Evolutionary conservation across 2,329 filamentous ascomycete species (phyloP).

Genomic region (Colletotrichum sp.): DNA sequence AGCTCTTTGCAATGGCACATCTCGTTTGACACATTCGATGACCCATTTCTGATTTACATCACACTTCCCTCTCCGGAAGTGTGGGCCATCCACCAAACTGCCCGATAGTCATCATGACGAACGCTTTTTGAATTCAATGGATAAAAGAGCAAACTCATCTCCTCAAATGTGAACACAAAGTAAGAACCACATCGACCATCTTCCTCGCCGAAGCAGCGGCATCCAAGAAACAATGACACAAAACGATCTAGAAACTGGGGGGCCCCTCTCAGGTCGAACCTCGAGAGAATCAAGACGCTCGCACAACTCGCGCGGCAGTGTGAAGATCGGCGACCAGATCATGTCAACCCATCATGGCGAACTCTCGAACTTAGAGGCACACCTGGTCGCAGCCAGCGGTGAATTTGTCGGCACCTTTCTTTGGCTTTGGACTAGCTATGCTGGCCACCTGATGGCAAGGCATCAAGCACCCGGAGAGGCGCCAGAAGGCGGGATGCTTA

Average conservation of each 20-base stretch:
- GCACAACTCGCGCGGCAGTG: not conserved
- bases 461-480: conserved; percentile 12
- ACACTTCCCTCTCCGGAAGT: not conserved
- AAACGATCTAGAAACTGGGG: not conserved
- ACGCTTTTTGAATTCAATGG: not conserved
- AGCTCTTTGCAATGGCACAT: not conserved
- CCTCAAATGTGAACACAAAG: not conserved
- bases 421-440: conserved; percentile 50
- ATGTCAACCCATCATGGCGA: not conserved
- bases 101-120: not conserved
- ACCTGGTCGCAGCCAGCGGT: conserved; percentile 45
- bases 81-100: not conserved
- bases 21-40: not conserved
- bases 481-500: conserved; percentile 36
- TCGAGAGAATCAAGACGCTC: not conserved
- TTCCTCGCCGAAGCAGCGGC: not conserved
- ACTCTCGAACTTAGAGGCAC: not conserved
- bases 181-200: not conserved
- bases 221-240: not conserved
- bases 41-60: not conserved
- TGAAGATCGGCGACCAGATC: not conserved
- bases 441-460: conserved; percentile 39
- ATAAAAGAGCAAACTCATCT: not conserved
- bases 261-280: not conserved
- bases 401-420: conserved; percentile 59